Conservation (phyloP, 2,329 filamentous ascomycete species). For the Diaporthe destruens region DNA sequence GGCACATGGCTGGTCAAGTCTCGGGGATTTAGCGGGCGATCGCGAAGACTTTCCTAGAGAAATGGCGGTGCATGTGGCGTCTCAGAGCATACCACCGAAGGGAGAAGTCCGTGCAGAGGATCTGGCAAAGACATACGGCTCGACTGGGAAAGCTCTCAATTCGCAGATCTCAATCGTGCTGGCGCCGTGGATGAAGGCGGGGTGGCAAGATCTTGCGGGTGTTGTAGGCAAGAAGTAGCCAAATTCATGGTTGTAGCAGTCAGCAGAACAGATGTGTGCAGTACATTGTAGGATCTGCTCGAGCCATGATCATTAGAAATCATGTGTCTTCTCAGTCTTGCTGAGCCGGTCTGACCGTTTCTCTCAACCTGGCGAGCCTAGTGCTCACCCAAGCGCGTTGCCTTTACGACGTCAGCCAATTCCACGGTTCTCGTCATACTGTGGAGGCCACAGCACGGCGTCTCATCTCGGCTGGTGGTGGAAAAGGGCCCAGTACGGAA, state of each 20-base stretch:
- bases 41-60: conserved; percentile 68
- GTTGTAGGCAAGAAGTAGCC: conserved; percentile 47
- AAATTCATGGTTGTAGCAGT: background rate
- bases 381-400: conserved; percentile 82
- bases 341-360: conserved; percentile 61
- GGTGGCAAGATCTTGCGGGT: conserved; percentile 72
- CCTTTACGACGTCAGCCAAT: background rate
- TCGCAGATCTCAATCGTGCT: conserved; percentile 82
- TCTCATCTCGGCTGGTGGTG: background rate
- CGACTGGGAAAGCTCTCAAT: conserved; percentile 78
- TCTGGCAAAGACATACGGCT: conserved; percentile 79
- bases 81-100: conserved; percentile 78
- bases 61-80: conserved; percentile 86
- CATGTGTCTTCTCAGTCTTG: conserved; percentile 7
- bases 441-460: background rate
- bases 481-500: background rate
- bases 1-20: conserved; percentile 83
- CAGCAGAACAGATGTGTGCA: background rate
- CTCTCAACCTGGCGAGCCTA: conserved; percentile 76
- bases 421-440: background rate
- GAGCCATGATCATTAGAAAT: background rate
- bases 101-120: conserved; percentile 77
- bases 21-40: conserved; percentile 71
- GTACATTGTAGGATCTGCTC: background rate
- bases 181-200: conserved; percentile 80